Evolutionary conservation across 768 basidiomycete genomes (phyloP).

Genomic region (Hirschioporus abietinus): DNA sequence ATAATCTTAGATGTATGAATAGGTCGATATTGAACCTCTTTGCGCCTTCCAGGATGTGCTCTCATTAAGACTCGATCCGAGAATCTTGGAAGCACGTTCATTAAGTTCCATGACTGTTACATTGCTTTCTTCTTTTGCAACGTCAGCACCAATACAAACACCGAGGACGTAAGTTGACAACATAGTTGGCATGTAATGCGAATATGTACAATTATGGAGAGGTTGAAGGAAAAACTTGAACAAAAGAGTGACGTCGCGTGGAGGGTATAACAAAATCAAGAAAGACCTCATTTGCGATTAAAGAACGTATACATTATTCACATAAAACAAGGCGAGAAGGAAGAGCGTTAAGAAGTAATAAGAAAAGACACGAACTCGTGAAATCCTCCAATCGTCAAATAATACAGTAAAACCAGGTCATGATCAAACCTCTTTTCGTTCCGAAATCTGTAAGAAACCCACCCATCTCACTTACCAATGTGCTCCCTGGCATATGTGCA

Average conservation of each 20-base stretch:
- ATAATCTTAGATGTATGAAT: neutral
- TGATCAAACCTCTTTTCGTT: neutral
- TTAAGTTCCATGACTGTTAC: neutral
- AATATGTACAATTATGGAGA: neutral
- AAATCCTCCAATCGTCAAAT: neutral
- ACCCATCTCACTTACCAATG: neutral
- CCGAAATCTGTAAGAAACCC: neutral
- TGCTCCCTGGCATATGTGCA: neutral
- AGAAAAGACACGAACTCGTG: neutral
- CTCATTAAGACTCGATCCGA: neutral
- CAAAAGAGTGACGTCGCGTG: neutral
- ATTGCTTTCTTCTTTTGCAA: neutral
- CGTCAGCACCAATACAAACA: neutral
- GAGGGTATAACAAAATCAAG: neutral
- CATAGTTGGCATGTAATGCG: neutral
- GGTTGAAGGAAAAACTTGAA: neutral
- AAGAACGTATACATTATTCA: neutral
- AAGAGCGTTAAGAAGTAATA: neutral
- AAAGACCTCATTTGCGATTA: neutral
- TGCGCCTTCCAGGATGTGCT: too few species aligned
- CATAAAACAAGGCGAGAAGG: neutral
- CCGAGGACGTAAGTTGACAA: neutral
- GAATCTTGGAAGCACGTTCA: neutral
- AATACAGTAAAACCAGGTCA: neutral
- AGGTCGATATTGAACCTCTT: neutral